These are phyloP conservation scores for Fonsecaea nubica DNA, from an alignment of 2,329 filamentous ascomycete genomes.

Conservation along the genomic window DNA sequence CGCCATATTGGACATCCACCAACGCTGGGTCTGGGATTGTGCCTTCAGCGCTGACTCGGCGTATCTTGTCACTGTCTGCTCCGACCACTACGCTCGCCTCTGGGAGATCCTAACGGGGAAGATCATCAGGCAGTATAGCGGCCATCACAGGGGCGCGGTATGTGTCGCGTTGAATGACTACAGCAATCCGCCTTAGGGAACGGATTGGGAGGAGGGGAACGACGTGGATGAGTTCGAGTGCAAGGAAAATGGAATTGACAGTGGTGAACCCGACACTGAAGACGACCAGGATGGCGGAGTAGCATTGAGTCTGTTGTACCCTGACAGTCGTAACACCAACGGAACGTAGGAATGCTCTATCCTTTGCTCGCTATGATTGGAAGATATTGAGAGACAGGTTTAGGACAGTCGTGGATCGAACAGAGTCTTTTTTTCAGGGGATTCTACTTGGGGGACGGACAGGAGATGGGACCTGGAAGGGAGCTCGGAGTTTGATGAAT, in stretches of 20 bases:
- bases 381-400: neutral
- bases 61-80: constrained; percentile 91
- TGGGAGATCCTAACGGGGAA: constrained; percentile 88
- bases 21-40: constrained; percentile 97
- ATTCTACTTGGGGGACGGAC: too few relatives aligned
- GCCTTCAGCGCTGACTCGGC: constrained; percentile 93
- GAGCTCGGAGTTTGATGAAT: too few relatives aligned
- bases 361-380: neutral
- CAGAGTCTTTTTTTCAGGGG: too few relatives aligned
- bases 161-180: constrained; percentile 94
- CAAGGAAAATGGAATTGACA: neutral
- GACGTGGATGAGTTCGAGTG: neutral
- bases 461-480: too few relatives aligned
- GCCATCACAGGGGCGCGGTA: constrained; percentile 88
- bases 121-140: constrained; percentile 94
- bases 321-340: neutral
- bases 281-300: neutral
- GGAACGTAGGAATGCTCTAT: neutral
- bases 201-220: constrained; percentile 11
- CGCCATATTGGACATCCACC: constrained; percentile 85
- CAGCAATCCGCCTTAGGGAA: constrained; percentile 44
- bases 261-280: neutral
- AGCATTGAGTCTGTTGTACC: neutral
- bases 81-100: constrained; percentile 87
- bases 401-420: too few relatives aligned